Evolutionary conservation across 306 rosid species (phyloP).

Genomic region (Vigna unguiculata): DNA sequence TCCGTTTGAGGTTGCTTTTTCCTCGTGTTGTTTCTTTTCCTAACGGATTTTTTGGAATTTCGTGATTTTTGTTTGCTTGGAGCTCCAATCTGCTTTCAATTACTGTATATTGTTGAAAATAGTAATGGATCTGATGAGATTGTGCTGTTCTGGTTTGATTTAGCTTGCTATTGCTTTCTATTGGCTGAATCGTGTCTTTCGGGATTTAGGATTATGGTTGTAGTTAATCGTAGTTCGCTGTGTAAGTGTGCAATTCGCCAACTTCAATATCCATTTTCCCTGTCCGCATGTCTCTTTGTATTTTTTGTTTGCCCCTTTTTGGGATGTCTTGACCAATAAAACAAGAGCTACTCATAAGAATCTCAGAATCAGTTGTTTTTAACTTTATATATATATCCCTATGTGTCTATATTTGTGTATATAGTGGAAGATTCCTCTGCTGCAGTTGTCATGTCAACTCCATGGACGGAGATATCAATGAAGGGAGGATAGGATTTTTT

Average conservation of each 20-base stretch:
- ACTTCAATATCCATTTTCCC: constrained; percentile 20
- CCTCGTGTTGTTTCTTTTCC: constrained; percentile 35
- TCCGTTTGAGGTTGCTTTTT: constrained; percentile 37
- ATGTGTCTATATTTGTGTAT: not conserved
- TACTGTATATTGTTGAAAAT: not conserved
- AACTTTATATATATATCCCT: not conserved
- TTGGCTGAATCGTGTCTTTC: constrained; percentile 14
- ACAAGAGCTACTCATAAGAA: constrained; percentile 27
- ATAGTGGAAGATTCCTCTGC: constrained; percentile 18
- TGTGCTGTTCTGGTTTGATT: constrained; percentile 35
- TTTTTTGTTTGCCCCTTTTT: not conserved
- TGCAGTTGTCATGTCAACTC: constrained; percentile 9
- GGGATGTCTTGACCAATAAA: not conserved
- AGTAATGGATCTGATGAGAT: constrained; percentile 54
- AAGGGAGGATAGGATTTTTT: constrained; percentile 19
- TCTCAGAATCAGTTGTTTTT: constrained; percentile 27
- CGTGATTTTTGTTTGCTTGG: constrained; percentile 11
- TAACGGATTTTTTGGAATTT: constrained; percentile 31
- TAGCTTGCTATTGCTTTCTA: not conserved
- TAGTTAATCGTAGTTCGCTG: constrained; percentile 6
- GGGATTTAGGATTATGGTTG: constrained; percentile 20
- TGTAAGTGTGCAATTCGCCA: not conserved
- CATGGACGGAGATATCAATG: not conserved
- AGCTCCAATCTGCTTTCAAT: constrained; percentile 32
- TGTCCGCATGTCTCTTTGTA: not conserved